A percentile compares a stretch with the other conserved stretches of the same genome.
These are phyloP conservation scores for Eimeria tenella DNA, from an alignment of 169 alveolate genomes.

Conservation along the genomic window DNA sequence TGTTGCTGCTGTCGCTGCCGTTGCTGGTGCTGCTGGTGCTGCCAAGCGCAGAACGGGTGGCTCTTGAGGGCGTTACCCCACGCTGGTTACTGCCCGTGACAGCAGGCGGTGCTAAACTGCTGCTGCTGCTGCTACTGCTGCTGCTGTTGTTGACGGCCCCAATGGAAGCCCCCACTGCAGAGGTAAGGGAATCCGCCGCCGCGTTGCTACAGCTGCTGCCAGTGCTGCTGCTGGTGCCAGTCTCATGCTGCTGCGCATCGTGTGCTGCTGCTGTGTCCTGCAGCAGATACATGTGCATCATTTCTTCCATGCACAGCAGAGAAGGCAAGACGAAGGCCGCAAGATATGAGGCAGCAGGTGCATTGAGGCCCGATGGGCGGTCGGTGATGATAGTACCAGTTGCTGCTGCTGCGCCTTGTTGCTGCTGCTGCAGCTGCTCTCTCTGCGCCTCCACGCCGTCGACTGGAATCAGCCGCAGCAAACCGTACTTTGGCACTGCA, in stretches of 20 bases:
- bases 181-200: not conserved
- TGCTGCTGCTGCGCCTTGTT: slow-evolving; percentile 16
- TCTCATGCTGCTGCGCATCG: slow-evolving; percentile 49
- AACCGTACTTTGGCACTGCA: slow-evolving; percentile 34
- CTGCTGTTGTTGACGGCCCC: not conserved
- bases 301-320: slow-evolving; percentile 62
- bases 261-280: slow-evolving; percentile 58
- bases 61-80: not conserved
- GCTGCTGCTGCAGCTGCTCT: slow-evolving; percentile 40
- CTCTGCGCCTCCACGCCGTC: not conserved
- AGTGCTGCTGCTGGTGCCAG: slow-evolving; percentile 20
- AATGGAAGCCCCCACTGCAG: slow-evolving; percentile 12
- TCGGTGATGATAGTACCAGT: slow-evolving; percentile 2
- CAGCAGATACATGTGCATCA: slow-evolving; percentile 59
- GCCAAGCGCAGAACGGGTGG: not conserved
- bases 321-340: slow-evolving; percentile 70
- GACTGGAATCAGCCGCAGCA: slow-evolving; percentile 29
- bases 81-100: not conserved
- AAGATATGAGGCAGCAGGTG: slow-evolving; percentile 48
- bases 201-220: slow-evolving; percentile 17
- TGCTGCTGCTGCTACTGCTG: slow-evolving; percentile 2
- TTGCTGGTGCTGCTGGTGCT: not conserved
- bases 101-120: slow-evolving; percentile 22
- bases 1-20: slow-evolving; percentile 26
- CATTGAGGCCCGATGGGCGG: slow-evolving; percentile 10